Conservation (phyloP, 2,329 filamentous ascomycete species). For the Ophiostoma ulmi region DNA sequence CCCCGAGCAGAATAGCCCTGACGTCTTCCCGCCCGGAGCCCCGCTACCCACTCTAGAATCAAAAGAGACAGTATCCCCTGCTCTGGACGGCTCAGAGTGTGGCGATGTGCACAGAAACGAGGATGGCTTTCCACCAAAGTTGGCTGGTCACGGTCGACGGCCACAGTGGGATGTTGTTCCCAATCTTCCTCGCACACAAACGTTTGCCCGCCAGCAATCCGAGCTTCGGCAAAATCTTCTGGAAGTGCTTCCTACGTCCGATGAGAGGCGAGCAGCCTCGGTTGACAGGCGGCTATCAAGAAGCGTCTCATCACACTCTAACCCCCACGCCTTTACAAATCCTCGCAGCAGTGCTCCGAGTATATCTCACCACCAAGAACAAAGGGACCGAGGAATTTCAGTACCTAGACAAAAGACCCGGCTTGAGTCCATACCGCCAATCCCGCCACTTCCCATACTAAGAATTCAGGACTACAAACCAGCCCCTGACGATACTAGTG, state of each 20-base stretch:
- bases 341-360: constrained; percentile 48
- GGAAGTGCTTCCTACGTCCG: constrained; percentile 56
- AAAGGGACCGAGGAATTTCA: constrained; percentile 13
- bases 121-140: neutral
- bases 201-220: constrained; percentile 77
- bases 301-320: constrained; percentile 34
- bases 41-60: neutral
- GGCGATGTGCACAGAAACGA: constrained; percentile 12
- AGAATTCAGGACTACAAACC: neutral
- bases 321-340: constrained; percentile 35
- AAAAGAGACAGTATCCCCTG: neutral
- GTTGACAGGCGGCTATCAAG: constrained; percentile 45
- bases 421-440: constrained; percentile 22
- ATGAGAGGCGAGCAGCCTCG: constrained; percentile 68
- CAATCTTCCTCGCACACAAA: constrained; percentile 68
- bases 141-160: constrained; percentile 35
- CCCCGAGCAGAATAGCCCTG: neutral
- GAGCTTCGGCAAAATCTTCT: constrained; percentile 70
- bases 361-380: constrained; percentile 29
- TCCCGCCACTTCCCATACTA: neutral
- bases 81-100: neutral
- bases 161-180: constrained; percentile 63
- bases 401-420: constrained; percentile 19
- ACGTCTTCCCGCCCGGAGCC: neutral
- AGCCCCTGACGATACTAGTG: neutral